Percentiles rank a stretch among this genome's conserved stretches.
These are phyloP conservation scores for Geotrichum australiense DNA, from an alignment of 1,139 yeast species.

Conservation along the genomic window DNA sequence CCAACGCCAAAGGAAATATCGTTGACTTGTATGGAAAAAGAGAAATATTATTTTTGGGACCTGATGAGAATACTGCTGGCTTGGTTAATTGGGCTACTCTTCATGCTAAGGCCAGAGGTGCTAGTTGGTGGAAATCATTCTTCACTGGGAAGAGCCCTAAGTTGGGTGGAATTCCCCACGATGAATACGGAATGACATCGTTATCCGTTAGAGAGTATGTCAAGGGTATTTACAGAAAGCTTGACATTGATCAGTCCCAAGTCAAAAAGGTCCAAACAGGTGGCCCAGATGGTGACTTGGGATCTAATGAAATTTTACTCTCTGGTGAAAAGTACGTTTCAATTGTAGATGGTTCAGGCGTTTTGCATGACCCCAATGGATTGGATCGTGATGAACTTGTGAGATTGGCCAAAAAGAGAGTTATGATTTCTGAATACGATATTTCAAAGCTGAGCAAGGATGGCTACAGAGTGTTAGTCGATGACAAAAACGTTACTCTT, in stretches of 20 bases:
- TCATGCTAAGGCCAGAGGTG: constrained; percentile 89
- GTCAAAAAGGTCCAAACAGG: constrained; percentile 90
- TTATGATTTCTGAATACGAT: constrained; percentile 69
- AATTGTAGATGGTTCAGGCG: constrained; percentile 94
- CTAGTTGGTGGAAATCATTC: constrained; percentile 99
- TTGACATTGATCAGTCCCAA: constrained; percentile 50
- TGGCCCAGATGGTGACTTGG: constrained; percentile 98
- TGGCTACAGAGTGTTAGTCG: constrained; percentile 82
- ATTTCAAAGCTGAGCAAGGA: constrained; percentile 54
- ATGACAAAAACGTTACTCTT: constrained; percentile 69
- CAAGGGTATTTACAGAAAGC: constrained; percentile 77
- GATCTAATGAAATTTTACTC: constrained; percentile 86
- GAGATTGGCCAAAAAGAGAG: constrained; percentile 71
- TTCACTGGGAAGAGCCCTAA: constrained; percentile 91
- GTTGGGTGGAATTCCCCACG: constrained; percentile 97
- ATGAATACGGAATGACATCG: constrained; percentile 96
- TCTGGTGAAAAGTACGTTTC: constrained; percentile 84
- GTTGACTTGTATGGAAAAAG: constrained; percentile 78
- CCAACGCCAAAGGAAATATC: constrained; percentile 76
- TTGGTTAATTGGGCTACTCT: constrained; percentile 98
- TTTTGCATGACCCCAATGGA: constrained; percentile 85
- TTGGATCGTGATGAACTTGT: constrained; percentile 70
- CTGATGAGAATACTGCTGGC: constrained; percentile 96
- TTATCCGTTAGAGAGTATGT: constrained; percentile 90
- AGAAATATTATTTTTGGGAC: constrained; percentile 94